Evolutionary conservation across 495 filamentous ascomycete species (phyloP).

Genomic region (Pyrenopolyporus hunteri): DNA sequence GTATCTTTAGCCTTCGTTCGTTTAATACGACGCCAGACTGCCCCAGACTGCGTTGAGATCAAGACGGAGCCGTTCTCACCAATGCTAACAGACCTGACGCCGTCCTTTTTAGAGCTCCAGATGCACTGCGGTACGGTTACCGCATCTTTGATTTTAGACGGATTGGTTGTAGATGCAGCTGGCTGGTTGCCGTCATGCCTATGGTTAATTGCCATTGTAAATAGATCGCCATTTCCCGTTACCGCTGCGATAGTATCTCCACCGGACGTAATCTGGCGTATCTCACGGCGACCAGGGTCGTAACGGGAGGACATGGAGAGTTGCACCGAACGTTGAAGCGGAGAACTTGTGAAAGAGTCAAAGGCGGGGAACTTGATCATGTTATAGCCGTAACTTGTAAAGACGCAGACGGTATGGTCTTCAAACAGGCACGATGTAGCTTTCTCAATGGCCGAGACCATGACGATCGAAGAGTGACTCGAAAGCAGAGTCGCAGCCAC

Average conservation of each 20-base stretch:
- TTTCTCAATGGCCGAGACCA: conserved; percentile 86
- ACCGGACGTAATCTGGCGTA: conserved; percentile 77
- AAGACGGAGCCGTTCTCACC: conserved; percentile 95
- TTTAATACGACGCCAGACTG: conserved; percentile 86
- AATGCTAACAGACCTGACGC: conserved; percentile 82
- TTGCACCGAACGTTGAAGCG: conserved; percentile 62
- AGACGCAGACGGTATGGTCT: conserved; percentile 87
- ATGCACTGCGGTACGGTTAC: conserved; percentile 75
- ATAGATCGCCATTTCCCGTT: conserved; percentile 82
- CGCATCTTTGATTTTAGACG: conserved; percentile 79
- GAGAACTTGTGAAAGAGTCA: conserved; percentile 69
- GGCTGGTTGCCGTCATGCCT: conserved; percentile 64
- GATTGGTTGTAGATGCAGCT: conserved; percentile 82
- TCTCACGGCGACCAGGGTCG: conserved; percentile 64
- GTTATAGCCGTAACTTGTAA: conserved; percentile 91
- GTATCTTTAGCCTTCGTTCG: conserved; percentile 79
- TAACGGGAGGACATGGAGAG: conserved; percentile 70
- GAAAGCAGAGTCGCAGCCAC: conserved; percentile 88
- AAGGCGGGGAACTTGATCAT: conserved; percentile 77
- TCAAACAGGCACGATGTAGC: conserved; percentile 86
- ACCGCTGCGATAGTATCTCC: conserved; percentile 90
- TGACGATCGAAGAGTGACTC: conserved; percentile 65
- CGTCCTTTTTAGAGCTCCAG: conserved; percentile 87
- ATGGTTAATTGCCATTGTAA: conserved; percentile 74
- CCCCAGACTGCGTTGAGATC: conserved; percentile 87